Conservation (phyloP, 2,329 filamentous ascomycete genomes). For the Incumbomyces delicatus region DNA sequence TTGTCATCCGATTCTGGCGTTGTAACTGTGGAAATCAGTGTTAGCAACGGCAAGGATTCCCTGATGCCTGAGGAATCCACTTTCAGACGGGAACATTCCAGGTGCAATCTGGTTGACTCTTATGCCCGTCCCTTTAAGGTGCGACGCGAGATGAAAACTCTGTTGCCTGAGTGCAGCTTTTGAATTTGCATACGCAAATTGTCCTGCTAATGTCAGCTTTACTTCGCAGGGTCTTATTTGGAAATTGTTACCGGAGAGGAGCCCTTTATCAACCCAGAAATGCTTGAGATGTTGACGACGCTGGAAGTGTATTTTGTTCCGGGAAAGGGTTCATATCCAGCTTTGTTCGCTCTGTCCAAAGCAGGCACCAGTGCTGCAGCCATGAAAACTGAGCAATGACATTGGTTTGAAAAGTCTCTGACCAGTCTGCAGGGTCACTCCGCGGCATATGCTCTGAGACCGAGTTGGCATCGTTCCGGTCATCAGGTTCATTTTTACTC, state of each 20-base stretch:
- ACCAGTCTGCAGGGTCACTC: constrained; percentile 35
- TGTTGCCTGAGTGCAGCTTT: constrained; percentile 45
- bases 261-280: constrained; percentile 43
- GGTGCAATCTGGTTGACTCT: constrained; percentile 50
- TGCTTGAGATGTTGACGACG: constrained; percentile 46
- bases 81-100: constrained; percentile 48
- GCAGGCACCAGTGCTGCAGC: constrained; percentile 46
- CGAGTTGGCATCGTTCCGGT: constrained; percentile 33
- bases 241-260: constrained; percentile 30
- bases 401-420: constrained; percentile 44
- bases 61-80: constrained; percentile 40
- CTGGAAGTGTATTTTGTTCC: constrained; percentile 36
- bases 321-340: constrained; percentile 33
- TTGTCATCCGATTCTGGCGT: constrained; percentile 41
- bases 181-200: constrained; percentile 43
- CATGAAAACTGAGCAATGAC: constrained; percentile 43
- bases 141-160: constrained; percentile 45
- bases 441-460: constrained; percentile 44
- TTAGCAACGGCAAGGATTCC: background rate
- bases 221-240: background rate
- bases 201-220: constrained; percentile 15
- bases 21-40: constrained; percentile 39
- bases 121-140: constrained; percentile 47
- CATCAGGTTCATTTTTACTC: constrained; percentile 40
- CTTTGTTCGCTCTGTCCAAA: constrained; percentile 32